These are phyloP conservation scores for Curvularia lunata DNA, from an alignment of 2,329 filamentous ascomycete genomes.

Conservation along the genomic window DNA sequence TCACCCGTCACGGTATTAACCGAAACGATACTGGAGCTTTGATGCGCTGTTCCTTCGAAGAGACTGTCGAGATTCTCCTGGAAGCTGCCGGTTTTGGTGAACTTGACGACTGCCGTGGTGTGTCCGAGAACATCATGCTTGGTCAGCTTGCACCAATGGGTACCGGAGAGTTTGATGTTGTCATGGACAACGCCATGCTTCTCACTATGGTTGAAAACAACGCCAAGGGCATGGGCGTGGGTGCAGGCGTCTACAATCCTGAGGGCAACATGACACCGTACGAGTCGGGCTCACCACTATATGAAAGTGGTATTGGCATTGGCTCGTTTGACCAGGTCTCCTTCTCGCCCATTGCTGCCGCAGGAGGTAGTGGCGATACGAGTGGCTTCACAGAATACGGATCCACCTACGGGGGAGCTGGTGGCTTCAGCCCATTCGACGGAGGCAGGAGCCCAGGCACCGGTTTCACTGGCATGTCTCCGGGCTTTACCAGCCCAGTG, in stretches of 20 bases:
- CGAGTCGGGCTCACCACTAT: slow-evolving; percentile 71
- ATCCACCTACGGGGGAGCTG: slow-evolving; percentile 66
- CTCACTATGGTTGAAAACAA: slow-evolving; percentile 95
- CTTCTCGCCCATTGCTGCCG: slow-evolving; percentile 78
- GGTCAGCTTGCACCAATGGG: slow-evolving; percentile 97
- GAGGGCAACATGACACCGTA: slow-evolving; percentile 94
- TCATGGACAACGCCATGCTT: slow-evolving; percentile 93
- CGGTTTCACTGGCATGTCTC: slow-evolving; percentile 48
- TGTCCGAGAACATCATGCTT: slow-evolving; percentile 98
- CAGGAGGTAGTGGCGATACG: slow-evolving; percentile 62
- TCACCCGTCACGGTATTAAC: slow-evolving; percentile 98
- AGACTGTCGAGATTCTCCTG: slow-evolving; percentile 96
- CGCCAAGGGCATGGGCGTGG: slow-evolving; percentile 68
- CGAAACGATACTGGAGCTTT: slow-evolving; percentile 95
- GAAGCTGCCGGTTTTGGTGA: slow-evolving; percentile 95
- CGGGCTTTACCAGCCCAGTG: slow-evolving; percentile 47
- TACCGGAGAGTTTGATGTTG: slow-evolving; percentile 93
- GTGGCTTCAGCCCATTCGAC: slow-evolving; percentile 71
- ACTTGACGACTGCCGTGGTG: slow-evolving; percentile 95
- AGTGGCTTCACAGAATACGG: slow-evolving; percentile 69
- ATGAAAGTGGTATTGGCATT: slow-evolving; percentile 67
- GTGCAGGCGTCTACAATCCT: slow-evolving; percentile 69
- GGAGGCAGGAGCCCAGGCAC: slow-evolving; percentile 70
- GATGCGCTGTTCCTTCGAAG: slow-evolving; percentile 99
- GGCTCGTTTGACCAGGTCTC: slow-evolving; percentile 61